Conservation (phyloP, 208 protist species). For the Leishmania amazonensis region DNA sequence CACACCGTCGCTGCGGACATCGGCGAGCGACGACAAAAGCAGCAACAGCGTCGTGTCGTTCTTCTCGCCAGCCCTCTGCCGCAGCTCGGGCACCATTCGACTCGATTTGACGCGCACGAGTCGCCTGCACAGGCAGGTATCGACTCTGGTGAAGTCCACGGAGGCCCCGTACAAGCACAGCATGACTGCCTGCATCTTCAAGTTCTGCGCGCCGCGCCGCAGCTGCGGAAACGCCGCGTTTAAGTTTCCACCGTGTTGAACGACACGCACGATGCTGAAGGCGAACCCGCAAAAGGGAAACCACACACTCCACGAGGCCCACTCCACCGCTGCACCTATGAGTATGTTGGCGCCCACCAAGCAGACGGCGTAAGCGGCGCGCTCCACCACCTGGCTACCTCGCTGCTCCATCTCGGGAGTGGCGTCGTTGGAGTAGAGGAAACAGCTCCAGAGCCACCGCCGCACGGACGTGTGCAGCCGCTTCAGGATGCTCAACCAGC, state of each 20-base stretch:
- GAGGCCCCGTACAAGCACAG: constrained; percentile 22
- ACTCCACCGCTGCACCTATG: constrained; percentile 19
- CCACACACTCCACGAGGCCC: constrained; percentile 15
- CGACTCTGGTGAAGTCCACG: constrained; percentile 10
- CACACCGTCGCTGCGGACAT: neutral
- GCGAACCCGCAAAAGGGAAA: constrained; percentile 11
- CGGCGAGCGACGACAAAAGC: constrained; percentile 6
- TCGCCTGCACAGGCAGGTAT: constrained; percentile 11
- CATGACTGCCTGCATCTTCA: constrained; percentile 6
- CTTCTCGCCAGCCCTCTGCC: neutral
- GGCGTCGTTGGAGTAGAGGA: neutral
- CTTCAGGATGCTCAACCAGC: constrained; percentile 13
- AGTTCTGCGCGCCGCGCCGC: neutral
- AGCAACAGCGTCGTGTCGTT: constrained; percentile 1
- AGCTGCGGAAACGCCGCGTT: constrained; percentile 3
- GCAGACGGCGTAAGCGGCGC: constrained; percentile 12
- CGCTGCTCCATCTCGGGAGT: neutral
- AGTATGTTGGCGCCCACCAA: constrained; percentile 21
- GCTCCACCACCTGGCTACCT: constrained; percentile 8
- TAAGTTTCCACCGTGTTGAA: neutral
- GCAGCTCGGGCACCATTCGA: neutral
- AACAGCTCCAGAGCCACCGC: constrained; percentile 7
- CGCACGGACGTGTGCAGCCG: neutral
- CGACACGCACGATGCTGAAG: constrained; percentile 3
- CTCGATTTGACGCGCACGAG: constrained; percentile 7